Evolutionary conservation across 2,329 filamentous ascomycete species (phyloP).

Genomic region (Aplosporella prunicola): DNA sequence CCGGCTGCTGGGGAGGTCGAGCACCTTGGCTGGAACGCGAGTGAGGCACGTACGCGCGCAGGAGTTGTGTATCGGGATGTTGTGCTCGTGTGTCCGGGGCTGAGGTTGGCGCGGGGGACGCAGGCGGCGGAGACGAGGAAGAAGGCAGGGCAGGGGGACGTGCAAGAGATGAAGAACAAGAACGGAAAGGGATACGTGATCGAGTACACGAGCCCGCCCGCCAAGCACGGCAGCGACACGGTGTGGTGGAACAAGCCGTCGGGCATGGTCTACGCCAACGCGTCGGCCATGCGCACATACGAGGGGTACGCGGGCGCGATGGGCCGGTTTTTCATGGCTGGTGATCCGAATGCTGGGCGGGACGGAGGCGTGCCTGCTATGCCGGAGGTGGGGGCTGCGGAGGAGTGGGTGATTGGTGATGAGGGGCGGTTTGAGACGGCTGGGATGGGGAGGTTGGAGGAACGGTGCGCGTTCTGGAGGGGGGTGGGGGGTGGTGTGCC

Average conservation of each 20-base stretch:
- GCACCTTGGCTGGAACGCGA: conserved; percentile 41
- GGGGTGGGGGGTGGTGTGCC: conserved; percentile 27
- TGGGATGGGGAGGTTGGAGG: conserved; percentile 30
- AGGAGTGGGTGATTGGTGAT: conserved; percentile 40
- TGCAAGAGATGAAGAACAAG: too few relatives aligned
- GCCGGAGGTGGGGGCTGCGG: conserved; percentile 38
- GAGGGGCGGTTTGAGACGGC: conserved; percentile 29
- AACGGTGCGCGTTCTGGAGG: conserved; percentile 47
- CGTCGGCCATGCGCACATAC: conserved; percentile 34
- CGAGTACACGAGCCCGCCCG: conserved; percentile 51
- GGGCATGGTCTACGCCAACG: neutral
- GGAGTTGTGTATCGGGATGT: conserved; percentile 50
- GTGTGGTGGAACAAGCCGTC: conserved; percentile 20
- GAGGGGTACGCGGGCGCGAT: conserved; percentile 49
- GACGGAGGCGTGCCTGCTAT: conserved; percentile 42
- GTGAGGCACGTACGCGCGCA: conserved; percentile 43
- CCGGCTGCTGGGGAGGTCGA: conserved; percentile 40
- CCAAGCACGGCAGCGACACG: conserved; percentile 50
- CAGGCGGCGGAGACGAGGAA: conserved; percentile 27
- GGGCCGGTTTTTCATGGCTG: conserved; percentile 51
- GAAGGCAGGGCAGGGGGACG: too few relatives aligned
- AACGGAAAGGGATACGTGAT: conserved; percentile 41
- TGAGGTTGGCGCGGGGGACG: conserved; percentile 45
- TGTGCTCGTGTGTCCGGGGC: conserved; percentile 50
- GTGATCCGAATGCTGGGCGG: conserved; percentile 42